Evolutionary conservation across 2,329 filamentous ascomycete species (phyloP).

Genomic region (Pestalotiopsis sp.): DNA sequence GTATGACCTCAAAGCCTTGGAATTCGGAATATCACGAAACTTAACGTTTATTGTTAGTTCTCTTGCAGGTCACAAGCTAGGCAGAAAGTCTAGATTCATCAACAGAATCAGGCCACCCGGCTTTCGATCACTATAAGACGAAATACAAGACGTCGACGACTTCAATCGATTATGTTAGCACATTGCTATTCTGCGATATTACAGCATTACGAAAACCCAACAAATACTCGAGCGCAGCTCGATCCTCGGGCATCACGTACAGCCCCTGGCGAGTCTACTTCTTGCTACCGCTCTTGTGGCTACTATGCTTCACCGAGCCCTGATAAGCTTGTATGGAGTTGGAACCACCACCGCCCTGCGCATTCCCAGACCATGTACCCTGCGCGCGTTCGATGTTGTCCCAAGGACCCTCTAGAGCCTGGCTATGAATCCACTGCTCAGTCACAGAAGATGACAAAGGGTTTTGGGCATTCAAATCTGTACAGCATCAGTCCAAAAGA

Average conservation of each 20-base stretch:
- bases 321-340: conserved; percentile 13
- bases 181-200: no score
- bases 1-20: no score
- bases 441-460: not conserved
- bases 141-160: no score
- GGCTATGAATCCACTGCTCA: conserved; percentile 15
- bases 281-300: conserved; percentile 9
- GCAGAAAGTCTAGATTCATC: no score
- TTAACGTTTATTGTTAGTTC: no score
- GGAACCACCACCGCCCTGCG: not conserved
- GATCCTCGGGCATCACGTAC: not conserved
- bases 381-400: conserved; percentile 13
- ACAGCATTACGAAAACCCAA: no score
- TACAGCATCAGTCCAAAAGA: not conserved
- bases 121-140: no score
- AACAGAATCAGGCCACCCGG: no score
- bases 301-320: conserved; percentile 14
- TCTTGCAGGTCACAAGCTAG: no score
- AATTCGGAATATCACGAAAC: no score
- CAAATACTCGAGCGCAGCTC: no score
- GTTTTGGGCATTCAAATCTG: not conserved
- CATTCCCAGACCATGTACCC: not conserved
- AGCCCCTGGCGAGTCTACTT: not conserved
- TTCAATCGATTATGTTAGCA: no score
- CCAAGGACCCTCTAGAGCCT: conserved; percentile 16